Conservation (phyloP, 2,329 filamentous ascomycete species). For the Cucurbitaria berberidis region DNA sequence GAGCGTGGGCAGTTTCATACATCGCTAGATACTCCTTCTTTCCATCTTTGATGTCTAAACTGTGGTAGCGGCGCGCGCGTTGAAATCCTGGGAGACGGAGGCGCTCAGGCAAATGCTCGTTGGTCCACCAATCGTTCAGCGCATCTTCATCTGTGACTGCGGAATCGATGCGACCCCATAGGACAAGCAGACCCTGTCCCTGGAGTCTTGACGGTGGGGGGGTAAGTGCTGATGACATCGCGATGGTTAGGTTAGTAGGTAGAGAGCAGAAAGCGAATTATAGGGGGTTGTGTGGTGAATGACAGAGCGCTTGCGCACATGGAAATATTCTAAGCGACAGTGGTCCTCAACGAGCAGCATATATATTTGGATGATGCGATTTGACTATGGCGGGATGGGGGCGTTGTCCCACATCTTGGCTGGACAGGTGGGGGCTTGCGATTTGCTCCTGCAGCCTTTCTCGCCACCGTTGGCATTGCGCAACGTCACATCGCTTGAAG, state of each 20-base stretch:
- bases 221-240: neutral
- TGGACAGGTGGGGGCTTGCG: no score
- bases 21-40: constrained; percentile 13
- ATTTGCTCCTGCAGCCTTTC: no score
- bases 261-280: neutral
- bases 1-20: constrained; percentile 12
- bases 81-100: constrained; percentile 19
- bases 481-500: no score
- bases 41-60: neutral
- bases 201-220: neutral
- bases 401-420: no score
- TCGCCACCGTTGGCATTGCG: no score
- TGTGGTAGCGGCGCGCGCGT: constrained; percentile 17
- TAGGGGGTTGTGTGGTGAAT: no score
- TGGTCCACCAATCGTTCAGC: constrained; percentile 27
- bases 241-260: neutral
- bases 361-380: no score
- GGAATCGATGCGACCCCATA: constrained; percentile 19
- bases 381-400: no score
- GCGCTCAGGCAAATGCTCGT: constrained; percentile 25
- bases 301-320: no score
- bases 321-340: no score
- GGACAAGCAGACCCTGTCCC: constrained; percentile 2
- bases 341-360: neutral
- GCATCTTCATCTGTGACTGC: constrained; percentile 5